phyloP scores from a whole-genome alignment of 176 grass and related monocot genomes.

The Canna indica region DNA sequence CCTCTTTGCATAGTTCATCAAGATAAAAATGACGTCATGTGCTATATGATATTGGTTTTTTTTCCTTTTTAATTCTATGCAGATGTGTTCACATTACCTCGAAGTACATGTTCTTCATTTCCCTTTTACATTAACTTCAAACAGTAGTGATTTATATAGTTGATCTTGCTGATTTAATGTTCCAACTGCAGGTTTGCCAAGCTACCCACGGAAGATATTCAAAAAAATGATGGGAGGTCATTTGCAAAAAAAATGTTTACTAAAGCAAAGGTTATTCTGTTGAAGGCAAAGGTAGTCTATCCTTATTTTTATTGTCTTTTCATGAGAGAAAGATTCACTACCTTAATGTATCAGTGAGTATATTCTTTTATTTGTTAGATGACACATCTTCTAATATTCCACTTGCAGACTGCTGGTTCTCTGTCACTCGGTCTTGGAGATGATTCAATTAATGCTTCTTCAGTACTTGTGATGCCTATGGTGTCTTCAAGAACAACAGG shows the following conservation, averaged over 20 bases:
- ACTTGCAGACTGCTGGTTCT: slow-evolving; percentile 65
- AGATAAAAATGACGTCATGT: slow-evolving; percentile 15
- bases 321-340: neutral
- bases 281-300: slow-evolving; percentile 64
- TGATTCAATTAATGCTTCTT: slow-evolving; percentile 67
- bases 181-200: slow-evolving; percentile 38
- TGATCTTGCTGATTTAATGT: neutral
- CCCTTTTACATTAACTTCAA: neutral
- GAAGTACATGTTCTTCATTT: neutral
- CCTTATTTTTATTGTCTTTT: slow-evolving; percentile 15
- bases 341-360: neutral
- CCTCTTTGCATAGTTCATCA: slow-evolving; percentile 11
- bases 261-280: slow-evolving; percentile 54
- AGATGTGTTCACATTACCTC: slow-evolving; percentile 4
- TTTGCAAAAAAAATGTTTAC: slow-evolving; percentile 45
- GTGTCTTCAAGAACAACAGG: slow-evolving; percentile 82
- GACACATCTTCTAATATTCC: slow-evolving; percentile 9
- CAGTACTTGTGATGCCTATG: slow-evolving; percentile 84
- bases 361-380: slow-evolving; percentile 4
- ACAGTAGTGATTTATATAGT: neutral
- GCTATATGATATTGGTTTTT: neutral
- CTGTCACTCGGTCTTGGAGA: slow-evolving; percentile 70
- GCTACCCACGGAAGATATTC: slow-evolving; percentile 43
- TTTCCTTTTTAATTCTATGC: no score
- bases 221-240: slow-evolving; percentile 42